Percentiles rank a stretch among this genome's conserved stretches.
phyloP scores from a whole-genome alignment of 2,329 filamentous ascomycete species.

The Fusarium sp. region DNA sequence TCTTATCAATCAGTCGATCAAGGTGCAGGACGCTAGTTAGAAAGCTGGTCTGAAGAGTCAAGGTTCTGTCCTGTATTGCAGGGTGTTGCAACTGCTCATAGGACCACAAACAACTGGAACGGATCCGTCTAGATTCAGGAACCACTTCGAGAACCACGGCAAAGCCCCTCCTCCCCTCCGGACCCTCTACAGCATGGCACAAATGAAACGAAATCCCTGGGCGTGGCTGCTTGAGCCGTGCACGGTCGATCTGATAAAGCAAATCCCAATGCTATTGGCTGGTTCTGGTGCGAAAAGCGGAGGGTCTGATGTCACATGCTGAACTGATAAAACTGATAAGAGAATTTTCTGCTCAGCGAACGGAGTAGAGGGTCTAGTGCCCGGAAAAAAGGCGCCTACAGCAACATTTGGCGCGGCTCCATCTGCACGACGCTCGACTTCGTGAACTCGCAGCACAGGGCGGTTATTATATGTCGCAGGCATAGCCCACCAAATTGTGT shows the following conservation, averaged over 20 bases:
- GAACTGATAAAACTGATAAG: constrained; percentile 39
- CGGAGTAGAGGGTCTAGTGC: constrained; percentile 1
- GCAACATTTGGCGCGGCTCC: constrained; percentile 26
- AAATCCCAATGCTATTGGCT: constrained; percentile 25
- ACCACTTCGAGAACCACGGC: constrained; percentile 14
- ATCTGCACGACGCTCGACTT: constrained; percentile 19
- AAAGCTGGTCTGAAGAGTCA: constrained; percentile 15
- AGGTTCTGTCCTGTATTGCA: constrained; percentile 26
- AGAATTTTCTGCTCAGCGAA: constrained; percentile 46
- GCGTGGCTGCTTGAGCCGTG: constrained; percentile 20
- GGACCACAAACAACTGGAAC: constrained; percentile 10
- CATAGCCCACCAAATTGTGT: constrained; percentile 24
- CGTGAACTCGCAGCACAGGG: constrained; percentile 42
- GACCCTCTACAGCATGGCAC: constrained; percentile 13
- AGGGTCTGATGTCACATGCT: constrained; percentile 49
- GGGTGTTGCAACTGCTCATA: constrained; percentile 16
- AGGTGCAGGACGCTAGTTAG: constrained; percentile 43
- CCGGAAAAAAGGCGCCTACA: constrained; percentile 22
- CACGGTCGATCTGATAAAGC: constrained; percentile 50
- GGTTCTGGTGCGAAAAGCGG: constrained; percentile 4
- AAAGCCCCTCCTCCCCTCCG: constrained; percentile 19
- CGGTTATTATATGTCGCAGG: constrained; percentile 34
- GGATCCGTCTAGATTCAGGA: constrained; percentile 15
- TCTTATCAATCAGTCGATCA: constrained; percentile 53
- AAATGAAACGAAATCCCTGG: constrained; percentile 26